Conservation (phyloP, 352 stramenopile genomes). For the Aphanomyces stellatus region DNA sequence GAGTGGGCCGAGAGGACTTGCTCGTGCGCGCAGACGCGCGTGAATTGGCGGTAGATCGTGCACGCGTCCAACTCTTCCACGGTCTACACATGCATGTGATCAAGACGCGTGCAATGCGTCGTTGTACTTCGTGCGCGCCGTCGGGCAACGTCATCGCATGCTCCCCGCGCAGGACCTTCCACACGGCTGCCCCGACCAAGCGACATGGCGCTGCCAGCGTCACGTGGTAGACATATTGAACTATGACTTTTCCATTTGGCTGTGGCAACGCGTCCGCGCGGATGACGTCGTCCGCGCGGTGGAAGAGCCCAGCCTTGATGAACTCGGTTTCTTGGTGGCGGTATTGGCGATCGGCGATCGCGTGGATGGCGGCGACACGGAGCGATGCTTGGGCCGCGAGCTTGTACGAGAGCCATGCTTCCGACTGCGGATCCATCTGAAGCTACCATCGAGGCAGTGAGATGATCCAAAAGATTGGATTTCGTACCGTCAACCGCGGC, state of each 20-base stretch:
- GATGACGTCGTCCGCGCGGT: not conserved
- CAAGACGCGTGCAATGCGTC: not conserved
- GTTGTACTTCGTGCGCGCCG: not conserved
- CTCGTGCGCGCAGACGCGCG: too few species aligned
- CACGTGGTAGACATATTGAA: not conserved
- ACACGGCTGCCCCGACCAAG: not conserved
- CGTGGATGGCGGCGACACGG: not conserved
- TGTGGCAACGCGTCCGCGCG: not conserved
- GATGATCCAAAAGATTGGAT: not conserved
- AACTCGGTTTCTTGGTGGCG: not conserved
- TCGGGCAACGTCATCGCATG: not conserved
- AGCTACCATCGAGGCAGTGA: too few species aligned
- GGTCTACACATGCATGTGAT: not conserved
- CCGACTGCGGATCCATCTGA: not conserved
- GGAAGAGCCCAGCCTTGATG: not conserved
- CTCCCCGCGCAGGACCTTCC: not conserved
- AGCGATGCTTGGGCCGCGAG: constrained; percentile 1
- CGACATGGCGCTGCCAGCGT: not conserved
- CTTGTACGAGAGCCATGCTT: not conserved
- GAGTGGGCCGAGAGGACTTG: too few species aligned
- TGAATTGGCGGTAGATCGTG: not conserved
- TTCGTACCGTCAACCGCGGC: not conserved
- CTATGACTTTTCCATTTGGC: not conserved
- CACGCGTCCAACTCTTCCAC: not conserved
- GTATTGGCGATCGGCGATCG: constrained; percentile 8